These are phyloP conservation scores for Lachnellula subtilissima DNA, from an alignment of 2,329 filamentous ascomycete species.

Conservation along the genomic window DNA sequence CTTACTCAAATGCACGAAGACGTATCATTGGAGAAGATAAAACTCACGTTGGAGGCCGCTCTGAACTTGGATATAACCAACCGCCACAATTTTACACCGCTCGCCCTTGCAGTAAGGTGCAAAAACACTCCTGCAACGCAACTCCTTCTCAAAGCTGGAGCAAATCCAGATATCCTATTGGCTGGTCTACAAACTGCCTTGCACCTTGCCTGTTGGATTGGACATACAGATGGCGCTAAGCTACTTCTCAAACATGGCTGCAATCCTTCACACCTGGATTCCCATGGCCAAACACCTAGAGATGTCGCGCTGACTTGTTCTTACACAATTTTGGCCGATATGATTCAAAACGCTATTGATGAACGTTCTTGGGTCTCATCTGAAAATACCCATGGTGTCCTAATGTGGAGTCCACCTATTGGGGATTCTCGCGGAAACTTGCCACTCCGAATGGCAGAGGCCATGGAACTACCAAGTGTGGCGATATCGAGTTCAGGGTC, in stretches of 20 bases:
- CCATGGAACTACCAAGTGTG: neutral
- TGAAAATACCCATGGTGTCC: neutral
- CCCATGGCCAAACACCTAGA: neutral
- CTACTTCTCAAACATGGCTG: neutral
- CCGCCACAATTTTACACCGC: neutral
- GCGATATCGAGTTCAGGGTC: neutral
- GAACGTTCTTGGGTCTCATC: neutral
- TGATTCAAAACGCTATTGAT: neutral
- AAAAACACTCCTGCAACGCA: neutral
- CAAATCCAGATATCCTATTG: neutral
- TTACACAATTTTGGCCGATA: neutral
- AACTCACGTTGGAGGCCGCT: neutral
- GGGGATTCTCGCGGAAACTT: neutral
- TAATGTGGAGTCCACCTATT: neutral
- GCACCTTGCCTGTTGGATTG: neutral
- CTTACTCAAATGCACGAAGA: neutral
- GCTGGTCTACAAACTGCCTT: neutral
- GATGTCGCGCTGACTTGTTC: neutral
- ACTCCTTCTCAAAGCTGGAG: neutral
- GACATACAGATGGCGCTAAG: neutral
- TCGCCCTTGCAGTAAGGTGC: neutral
- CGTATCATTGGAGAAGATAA: neutral
- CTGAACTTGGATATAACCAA: neutral
- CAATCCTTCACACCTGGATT: neutral
- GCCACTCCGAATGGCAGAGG: neutral